Conservation (phyloP, 106 monocot genomes). For the Triglochin maritima region DNA sequence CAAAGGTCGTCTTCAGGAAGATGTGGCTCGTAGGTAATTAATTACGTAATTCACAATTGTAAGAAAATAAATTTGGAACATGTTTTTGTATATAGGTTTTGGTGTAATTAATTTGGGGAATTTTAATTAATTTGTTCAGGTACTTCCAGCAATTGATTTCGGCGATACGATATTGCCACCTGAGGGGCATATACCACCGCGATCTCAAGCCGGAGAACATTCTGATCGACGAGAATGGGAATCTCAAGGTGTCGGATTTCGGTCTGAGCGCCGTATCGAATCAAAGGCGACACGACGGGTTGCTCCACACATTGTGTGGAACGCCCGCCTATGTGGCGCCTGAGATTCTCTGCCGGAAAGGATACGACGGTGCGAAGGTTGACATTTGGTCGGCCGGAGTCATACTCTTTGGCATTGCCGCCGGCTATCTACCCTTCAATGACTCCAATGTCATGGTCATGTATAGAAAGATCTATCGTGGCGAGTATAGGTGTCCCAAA, state of each 20-base stretch:
- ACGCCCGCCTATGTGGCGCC: constrained; percentile 3
- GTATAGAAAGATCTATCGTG: constrained; percentile 10
- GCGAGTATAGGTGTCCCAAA: constrained; percentile 3
- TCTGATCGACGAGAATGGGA: constrained; percentile 6
- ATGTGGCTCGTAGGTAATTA: constrained; percentile 13
- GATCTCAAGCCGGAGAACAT: constrained; percentile 20
- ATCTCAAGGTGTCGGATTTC: constrained; percentile 5
- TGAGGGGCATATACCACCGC: constrained; percentile 42
- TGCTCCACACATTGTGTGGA: constrained; percentile 10
- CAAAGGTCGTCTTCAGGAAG: constrained; percentile 27
- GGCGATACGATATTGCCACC: constrained; percentile 36
- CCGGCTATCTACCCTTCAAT: constrained; percentile 17
- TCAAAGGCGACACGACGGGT: background rate
- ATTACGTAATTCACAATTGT: too few species aligned
- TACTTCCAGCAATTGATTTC: constrained; percentile 24
- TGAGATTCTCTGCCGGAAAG: constrained; percentile 2
- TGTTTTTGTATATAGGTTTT: too few species aligned
- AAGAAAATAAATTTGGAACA: too few species aligned
- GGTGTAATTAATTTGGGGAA: too few species aligned
- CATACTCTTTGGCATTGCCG: constrained; percentile 9
- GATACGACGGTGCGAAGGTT: constrained; percentile 7
- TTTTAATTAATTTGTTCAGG: too few species aligned
- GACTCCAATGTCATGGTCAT: constrained; percentile 14
- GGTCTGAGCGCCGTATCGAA: constrained; percentile 10
- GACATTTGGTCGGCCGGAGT: constrained; percentile 16